A percentile compares a stretch with the other conserved stretches of the same genome.
These are phyloP conservation scores for Serendipita sp. DNA, from an alignment of 768 basidiomycete species.

Conservation along the genomic window DNA sequence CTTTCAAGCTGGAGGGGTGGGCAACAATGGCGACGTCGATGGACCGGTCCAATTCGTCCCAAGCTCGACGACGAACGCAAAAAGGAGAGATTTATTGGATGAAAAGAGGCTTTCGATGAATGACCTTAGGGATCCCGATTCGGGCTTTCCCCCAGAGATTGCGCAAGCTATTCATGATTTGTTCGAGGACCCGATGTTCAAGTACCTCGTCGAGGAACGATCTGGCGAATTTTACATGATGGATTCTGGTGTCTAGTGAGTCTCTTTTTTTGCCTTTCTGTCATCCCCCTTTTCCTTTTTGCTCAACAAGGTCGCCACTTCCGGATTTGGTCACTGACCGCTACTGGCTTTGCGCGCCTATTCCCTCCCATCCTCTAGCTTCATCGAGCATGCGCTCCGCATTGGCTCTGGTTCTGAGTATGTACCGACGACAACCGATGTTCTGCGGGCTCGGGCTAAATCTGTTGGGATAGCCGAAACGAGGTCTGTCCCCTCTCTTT, in stretches of 20 bases:
- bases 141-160: conserved; percentile 20
- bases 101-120: not conserved
- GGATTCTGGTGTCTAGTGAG: conserved; percentile 28
- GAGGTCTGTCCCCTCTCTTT: not conserved
- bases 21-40: conserved; percentile 5
- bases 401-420: conserved; percentile 25
- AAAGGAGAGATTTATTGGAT: not conserved
- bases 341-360: not conserved
- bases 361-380: conserved; percentile 15
- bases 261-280: not conserved
- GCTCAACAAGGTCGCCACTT: not conserved
- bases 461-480: conserved; percentile 34
- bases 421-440: conserved; percentile 29
- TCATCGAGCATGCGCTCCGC: conserved; percentile 27
- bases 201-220: conserved; percentile 11
- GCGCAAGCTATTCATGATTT: conserved; percentile 25
- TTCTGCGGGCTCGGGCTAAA: conserved; percentile 29
- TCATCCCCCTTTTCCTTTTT: not conserved
- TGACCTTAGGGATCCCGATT: not conserved
- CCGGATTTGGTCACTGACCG: not conserved
- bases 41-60: not conserved
- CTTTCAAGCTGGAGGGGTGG: not conserved
- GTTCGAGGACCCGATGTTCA: conserved; percentile 33
- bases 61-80: not conserved
- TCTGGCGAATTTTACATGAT: conserved; percentile 6